phyloP scores from a whole-genome alignment of 495 filamentous ascomycete species.

The Penicillium malachiteum region DNA sequence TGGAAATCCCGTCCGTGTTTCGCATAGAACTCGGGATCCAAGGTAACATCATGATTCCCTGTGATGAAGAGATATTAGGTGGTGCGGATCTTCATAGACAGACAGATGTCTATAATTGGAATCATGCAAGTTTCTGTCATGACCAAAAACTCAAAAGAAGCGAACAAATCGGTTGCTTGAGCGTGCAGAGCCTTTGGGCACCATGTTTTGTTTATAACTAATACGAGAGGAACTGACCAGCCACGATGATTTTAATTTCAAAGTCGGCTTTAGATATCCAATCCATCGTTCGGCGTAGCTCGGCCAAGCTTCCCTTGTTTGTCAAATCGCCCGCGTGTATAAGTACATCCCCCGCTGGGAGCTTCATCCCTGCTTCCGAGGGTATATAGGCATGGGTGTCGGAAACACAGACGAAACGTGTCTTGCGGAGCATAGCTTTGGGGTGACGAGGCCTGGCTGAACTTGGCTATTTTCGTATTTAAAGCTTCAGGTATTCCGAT shows the following conservation, averaged over 20 bases:
- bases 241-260: conserved; percentile 58
- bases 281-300: conserved; percentile 52
- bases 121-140: conserved; percentile 2
- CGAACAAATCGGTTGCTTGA: not conserved
- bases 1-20: conserved; percentile 58
- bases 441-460: not conserved
- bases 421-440: conserved; percentile 39
- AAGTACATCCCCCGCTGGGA: conserved; percentile 59
- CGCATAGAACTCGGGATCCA: conserved; percentile 63
- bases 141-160: not conserved
- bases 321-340: conserved; percentile 63
- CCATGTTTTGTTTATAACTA: not conserved
- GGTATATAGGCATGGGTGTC: conserved; percentile 61
- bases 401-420: conserved; percentile 60
- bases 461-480: not conserved
- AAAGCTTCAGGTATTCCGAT: not conserved
- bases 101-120: not conserved
- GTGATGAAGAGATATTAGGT: conserved; percentile 5
- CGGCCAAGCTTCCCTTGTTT: conserved; percentile 53
- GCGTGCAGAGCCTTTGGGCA: conserved; percentile 6
- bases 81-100: not conserved
- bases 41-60: conserved; percentile 81
- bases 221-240: conserved; percentile 41
- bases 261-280: conserved; percentile 59
- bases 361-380: conserved; percentile 48